These are phyloP conservation scores for Russula sp. DNA, from an alignment of 768 basidiomycete genomes.

Conservation along the genomic window DNA sequence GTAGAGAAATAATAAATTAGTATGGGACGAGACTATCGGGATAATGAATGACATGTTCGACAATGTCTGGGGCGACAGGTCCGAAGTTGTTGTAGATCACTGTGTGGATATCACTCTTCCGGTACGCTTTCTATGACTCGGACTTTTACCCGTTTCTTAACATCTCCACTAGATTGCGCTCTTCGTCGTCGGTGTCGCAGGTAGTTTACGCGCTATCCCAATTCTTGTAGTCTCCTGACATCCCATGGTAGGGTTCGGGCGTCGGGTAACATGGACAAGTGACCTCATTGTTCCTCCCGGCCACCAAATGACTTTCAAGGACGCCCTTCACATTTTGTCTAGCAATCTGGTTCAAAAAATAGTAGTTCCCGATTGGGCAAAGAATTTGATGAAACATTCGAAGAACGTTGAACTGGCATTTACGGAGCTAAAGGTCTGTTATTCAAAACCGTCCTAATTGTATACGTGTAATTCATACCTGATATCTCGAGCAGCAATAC, in stretches of 20 bases:
- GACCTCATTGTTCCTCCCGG: constrained; percentile 42
- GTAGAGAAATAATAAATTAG: constrained; percentile 41
- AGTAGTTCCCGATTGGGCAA: constrained; percentile 42
- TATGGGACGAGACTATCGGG: constrained; percentile 41
- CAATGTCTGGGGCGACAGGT: constrained; percentile 48
- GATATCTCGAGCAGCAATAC: constrained; percentile 27
- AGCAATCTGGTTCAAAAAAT: constrained; percentile 41
- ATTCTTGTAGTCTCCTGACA: background rate
- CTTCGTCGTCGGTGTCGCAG: constrained; percentile 54
- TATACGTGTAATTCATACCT: background rate
- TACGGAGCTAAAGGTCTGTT: constrained; percentile 44
- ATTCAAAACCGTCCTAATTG: background rate
- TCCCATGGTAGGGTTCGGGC: constrained; percentile 44
- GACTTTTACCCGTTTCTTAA: background rate
- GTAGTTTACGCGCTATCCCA: background rate
- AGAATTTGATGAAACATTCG: constrained; percentile 39
- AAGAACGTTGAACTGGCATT: constrained; percentile 41
- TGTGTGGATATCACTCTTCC: constrained; percentile 53
- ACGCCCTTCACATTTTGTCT: constrained; percentile 46
- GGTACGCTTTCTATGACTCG: constrained; percentile 36
- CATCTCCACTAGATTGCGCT: constrained; percentile 46
- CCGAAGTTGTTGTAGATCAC: constrained; percentile 46
- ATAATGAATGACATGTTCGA: constrained; percentile 37
- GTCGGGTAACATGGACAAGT: constrained; percentile 48
- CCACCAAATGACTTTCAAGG: constrained; percentile 49